Evolutionary conservation across 2,329 filamentous ascomycete species (phyloP).

Genomic region (Diplocarpon rosae): DNA sequence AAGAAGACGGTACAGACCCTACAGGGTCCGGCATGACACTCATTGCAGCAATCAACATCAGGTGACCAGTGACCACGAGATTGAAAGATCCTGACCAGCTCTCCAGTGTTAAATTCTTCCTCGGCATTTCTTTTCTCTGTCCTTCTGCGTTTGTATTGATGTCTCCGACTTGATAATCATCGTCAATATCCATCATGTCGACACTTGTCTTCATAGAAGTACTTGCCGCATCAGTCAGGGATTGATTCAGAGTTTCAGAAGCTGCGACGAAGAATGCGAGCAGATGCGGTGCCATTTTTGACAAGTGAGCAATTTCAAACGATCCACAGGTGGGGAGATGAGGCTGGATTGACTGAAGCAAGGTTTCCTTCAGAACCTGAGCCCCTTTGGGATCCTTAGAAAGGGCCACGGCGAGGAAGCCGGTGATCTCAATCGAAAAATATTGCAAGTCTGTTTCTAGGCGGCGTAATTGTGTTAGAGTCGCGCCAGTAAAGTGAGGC

Average conservation of each 20-base stretch:
- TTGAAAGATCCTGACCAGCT: conserved; percentile 21
- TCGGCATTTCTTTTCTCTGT: conserved; percentile 32
- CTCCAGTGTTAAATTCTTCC: conserved; percentile 22
- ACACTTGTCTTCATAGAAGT: conserved; percentile 22
- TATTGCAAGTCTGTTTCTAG: conserved; percentile 13
- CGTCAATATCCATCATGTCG: conserved; percentile 50
- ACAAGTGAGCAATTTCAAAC: conserved; percentile 11
- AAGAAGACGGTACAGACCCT: conserved; percentile 38
- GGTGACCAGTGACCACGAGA: conserved; percentile 13
- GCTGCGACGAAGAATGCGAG: conserved; percentile 19
- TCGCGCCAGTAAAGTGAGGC: conserved; percentile 15
- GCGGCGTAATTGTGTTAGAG: conserved; percentile 10
- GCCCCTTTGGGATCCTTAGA: conserved; percentile 10
- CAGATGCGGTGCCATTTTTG: conserved; percentile 15
- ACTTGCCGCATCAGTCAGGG: neutral
- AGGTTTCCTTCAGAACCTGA: conserved; percentile 14
- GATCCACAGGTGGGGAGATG: conserved; percentile 21
- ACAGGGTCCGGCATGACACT: conserved; percentile 10
- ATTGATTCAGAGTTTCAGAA: conserved; percentile 15
- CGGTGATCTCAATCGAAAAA: conserved; percentile 16
- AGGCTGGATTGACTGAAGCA: conserved; percentile 23
- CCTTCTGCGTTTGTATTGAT: conserved; percentile 35
- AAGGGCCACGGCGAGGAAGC: conserved; percentile 12
- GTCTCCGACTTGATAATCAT: conserved; percentile 49
- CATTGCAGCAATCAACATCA: conserved; percentile 20